Percentiles rank a stretch among this genome's conserved stretches.
Evolutionary conservation across 352 stramenopile species (phyloP).

Genomic region (Pythium myriotylum): DNA sequence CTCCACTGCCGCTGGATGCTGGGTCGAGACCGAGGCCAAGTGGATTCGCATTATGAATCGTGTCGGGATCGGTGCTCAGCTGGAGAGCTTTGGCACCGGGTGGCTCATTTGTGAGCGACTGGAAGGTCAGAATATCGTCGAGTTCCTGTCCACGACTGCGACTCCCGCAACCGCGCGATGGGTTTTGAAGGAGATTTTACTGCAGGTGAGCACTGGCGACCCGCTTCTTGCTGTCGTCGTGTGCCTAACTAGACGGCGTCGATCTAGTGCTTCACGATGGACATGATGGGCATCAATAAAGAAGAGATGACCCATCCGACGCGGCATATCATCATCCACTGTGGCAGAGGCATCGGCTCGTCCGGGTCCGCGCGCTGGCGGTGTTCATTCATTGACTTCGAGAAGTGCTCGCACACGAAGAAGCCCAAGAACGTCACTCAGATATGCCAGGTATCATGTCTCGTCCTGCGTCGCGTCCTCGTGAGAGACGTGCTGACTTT

Average conservation of each 20-base stretch:
- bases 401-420: constrained; percentile 63
- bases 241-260: not conserved
- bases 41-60: constrained; percentile 69
- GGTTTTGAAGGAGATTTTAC: constrained; percentile 64
- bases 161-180: constrained; percentile 44
- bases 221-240: not conserved
- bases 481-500: too few species aligned
- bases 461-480: not conserved
- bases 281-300: constrained; percentile 78
- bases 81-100: constrained; percentile 43
- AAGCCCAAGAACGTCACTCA: constrained; percentile 85
- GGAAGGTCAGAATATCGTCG: constrained; percentile 60
- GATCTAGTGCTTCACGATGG: constrained; percentile 67
- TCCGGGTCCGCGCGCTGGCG: constrained; percentile 31
- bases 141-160: constrained; percentile 43
- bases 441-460: constrained; percentile 55
- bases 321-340: constrained; percentile 68
- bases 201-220: constrained; percentile 43
- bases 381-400: constrained; percentile 80
- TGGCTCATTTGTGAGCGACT: constrained; percentile 71
- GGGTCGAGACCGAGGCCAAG: constrained; percentile 51
- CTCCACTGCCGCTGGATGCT: constrained; percentile 28
- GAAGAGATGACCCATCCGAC: constrained; percentile 84
- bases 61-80: constrained; percentile 54
- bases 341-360: constrained; percentile 11